Percentiles rank a stretch among this genome's conserved stretches.
These are phyloP conservation scores for Coemansia sp. DNA, from an alignment of 192 early-diverging fungal genomes.

Conservation along the genomic window DNA sequence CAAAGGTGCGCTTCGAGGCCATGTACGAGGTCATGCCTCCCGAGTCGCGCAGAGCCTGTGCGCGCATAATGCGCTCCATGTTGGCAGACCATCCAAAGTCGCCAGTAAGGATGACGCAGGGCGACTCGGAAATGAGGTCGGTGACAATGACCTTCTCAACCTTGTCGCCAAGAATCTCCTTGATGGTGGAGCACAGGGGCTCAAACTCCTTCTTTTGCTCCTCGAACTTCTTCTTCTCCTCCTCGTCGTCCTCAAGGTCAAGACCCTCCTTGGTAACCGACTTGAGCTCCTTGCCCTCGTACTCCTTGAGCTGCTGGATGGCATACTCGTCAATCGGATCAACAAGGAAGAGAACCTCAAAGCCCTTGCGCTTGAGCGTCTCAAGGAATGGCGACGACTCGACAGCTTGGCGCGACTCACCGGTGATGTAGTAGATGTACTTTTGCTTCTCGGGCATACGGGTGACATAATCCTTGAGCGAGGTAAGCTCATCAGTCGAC, in stretches of 20 bases:
- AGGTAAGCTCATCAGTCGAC: slow-evolving; percentile 96
- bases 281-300: slow-evolving; percentile 98
- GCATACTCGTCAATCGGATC: slow-evolving; percentile 99
- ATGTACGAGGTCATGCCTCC: slow-evolving; percentile 99
- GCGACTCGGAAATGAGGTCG: slow-evolving; percentile 95
- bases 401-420: slow-evolving; percentile 89
- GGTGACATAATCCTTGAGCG: slow-evolving; percentile 99
- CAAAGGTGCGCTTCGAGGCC: slow-evolving; percentile 99
- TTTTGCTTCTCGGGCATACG: slow-evolving; percentile 99
- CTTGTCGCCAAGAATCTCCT: slow-evolving; percentile 99
- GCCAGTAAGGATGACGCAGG: slow-evolving; percentile 98
- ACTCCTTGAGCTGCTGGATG: slow-evolving; percentile 98
- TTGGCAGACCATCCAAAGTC: slow-evolving; percentile 99
- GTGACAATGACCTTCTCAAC: slow-evolving; percentile 94
- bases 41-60: slow-evolving; percentile 98
- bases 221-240: slow-evolving; percentile 94
- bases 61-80: slow-evolving; percentile 99
- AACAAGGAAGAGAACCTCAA: slow-evolving; percentile 97
- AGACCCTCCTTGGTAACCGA: slow-evolving; percentile 99
- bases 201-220: slow-evolving; percentile 92
- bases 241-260: slow-evolving; percentile 98
- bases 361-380: slow-evolving; percentile 98
- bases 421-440: slow-evolving; percentile 99
- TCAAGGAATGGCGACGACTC: slow-evolving; percentile 99
- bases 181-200: slow-evolving; percentile 90